These are phyloP conservation scores for Clonostachys solani DNA, from an alignment of 2,329 filamentous ascomycete species.

Conservation along the genomic window DNA sequence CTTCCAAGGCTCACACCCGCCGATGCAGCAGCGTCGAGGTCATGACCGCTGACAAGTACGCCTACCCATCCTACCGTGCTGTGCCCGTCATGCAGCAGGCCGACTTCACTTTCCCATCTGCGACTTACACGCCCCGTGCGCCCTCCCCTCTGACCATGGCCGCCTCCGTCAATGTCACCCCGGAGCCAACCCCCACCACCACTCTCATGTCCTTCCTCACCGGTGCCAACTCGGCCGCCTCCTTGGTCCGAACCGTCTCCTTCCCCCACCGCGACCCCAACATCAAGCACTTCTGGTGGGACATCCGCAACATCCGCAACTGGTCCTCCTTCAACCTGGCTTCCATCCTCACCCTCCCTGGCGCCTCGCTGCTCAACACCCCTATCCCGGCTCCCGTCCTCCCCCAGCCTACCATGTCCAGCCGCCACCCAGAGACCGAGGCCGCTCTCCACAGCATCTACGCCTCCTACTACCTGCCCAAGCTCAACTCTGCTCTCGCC, in stretches of 20 bases:
- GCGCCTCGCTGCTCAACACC: constrained; percentile 66
- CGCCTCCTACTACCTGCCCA: constrained; percentile 74
- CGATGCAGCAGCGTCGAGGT: constrained; percentile 64
- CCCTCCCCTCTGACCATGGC: constrained; percentile 37
- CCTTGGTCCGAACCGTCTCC: constrained; percentile 75
- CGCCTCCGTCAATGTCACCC: constrained; percentile 26
- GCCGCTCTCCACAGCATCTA: constrained; percentile 71
- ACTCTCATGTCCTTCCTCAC: constrained; percentile 78
- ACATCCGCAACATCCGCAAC: constrained; percentile 78
- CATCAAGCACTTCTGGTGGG: constrained; percentile 92
- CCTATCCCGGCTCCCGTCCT: constrained; percentile 60
- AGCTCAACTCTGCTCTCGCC: constrained; percentile 79
- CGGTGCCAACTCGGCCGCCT: constrained; percentile 73
- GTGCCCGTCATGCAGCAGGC: constrained; percentile 44
- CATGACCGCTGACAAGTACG: constrained; percentile 62
- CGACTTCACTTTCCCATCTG: constrained; percentile 38
- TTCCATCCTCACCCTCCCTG: constrained; percentile 68
- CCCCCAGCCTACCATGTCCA: constrained; percentile 49
- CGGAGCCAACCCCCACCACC: constrained; percentile 48
- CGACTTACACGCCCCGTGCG: constrained; percentile 38
- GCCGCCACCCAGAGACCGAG: constrained; percentile 74
- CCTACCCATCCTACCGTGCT: constrained; percentile 81
- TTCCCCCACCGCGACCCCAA: constrained; percentile 61
- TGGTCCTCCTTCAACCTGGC: constrained; percentile 77
- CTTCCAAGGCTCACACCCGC: constrained; percentile 27